Percentiles rank a stretch among this genome's conserved stretches.
Evolutionary conservation across 352 stramenopile genomes (phyloP).

Genomic region (Peronospora farinosa): DNA sequence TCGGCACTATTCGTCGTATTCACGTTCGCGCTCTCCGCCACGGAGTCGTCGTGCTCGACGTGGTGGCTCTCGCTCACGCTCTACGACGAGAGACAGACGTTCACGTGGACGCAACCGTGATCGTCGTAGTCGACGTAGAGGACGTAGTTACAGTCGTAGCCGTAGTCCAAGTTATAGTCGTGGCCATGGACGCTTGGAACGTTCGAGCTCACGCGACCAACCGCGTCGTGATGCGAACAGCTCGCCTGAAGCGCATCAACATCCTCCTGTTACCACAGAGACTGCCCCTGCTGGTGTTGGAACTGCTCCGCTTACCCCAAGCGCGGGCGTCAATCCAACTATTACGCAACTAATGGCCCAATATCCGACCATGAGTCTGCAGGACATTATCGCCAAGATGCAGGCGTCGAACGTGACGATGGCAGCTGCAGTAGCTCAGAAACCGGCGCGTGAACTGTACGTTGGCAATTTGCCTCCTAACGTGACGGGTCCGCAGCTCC

Average conservation of each 20-base stretch:
- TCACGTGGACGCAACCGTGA: slow-evolving; percentile 32
- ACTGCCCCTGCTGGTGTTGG: slow-evolving; percentile 7
- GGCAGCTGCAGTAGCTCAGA: slow-evolving; percentile 64
- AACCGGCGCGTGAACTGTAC: slow-evolving; percentile 78
- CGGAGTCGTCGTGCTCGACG: slow-evolving; percentile 35
- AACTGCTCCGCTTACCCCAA: slow-evolving; percentile 13
- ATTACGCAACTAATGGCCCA: slow-evolving; percentile 88
- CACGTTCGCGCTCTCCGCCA: slow-evolving; percentile 42
- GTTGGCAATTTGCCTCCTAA: slow-evolving; percentile 82
- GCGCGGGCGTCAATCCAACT: slow-evolving; percentile 48
- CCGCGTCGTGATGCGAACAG: slow-evolving; percentile 45
- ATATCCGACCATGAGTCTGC: slow-evolving; percentile 82
- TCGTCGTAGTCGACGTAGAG: slow-evolving; percentile 27
- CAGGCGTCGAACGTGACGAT: slow-evolving; percentile 72
- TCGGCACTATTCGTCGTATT: slow-evolving; percentile 37
- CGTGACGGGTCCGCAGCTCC: slow-evolving; percentile 72
- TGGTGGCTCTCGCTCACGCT: slow-evolving; percentile 41
- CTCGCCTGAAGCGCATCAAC: slow-evolving; percentile 42
- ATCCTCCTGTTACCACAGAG: slow-evolving; percentile 21
- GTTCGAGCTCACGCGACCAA: slow-evolving; percentile 56
- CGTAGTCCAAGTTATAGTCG: slow-evolving; percentile 49
- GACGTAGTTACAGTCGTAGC: slow-evolving; percentile 34
- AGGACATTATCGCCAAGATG: slow-evolving; percentile 88
- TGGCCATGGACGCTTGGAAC: slow-evolving; percentile 33
- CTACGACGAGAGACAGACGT: slow-evolving; percentile 18